Evolutionary conservation across 768 basidiomycete genomes (phyloP).

Genomic region (Hirschioporus abietinus): DNA sequence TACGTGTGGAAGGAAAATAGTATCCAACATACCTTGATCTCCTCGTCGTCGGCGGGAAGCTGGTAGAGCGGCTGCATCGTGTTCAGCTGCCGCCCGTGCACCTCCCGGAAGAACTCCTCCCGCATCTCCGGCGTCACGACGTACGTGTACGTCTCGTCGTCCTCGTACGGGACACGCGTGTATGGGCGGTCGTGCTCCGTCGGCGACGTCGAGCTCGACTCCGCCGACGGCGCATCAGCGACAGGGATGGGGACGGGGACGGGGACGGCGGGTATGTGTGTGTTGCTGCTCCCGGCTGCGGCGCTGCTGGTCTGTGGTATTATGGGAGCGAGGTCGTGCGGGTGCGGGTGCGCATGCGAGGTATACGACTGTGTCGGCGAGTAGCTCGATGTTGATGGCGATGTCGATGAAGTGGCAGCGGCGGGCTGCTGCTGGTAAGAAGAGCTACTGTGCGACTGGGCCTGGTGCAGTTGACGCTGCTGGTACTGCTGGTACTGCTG

Average conservation of each 20-base stretch:
- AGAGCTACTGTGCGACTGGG: not conserved
- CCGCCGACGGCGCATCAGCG: not conserved
- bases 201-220: conserved; percentile 3
- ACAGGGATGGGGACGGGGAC: too few species aligned
- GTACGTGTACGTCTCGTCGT: conserved; percentile 12
- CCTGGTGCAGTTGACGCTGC: not conserved
- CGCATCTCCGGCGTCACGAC: conserved; percentile 14
- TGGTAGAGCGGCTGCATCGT: conserved; percentile 51
- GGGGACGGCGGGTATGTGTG: not conserved
- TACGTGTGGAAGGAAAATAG: too few species aligned
- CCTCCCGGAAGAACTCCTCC: conserved; percentile 43
- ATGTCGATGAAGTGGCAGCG: not conserved
- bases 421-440: not conserved
- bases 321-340: not conserved
- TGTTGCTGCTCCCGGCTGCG: not conserved
- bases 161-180: conserved; percentile 4
- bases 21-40: conserved; percentile 56
- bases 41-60: conserved; percentile 63
- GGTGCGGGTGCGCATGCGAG: not conserved
- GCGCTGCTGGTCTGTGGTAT: not conserved
- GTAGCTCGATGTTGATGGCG: not conserved
- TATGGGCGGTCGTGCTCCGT: conserved; percentile 4
- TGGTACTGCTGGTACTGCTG: not conserved
- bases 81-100: conserved; percentile 52
- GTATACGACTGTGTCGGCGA: not conserved